Base-by-base conservation (phyloP, 192 early-diverging fungal genomes). In the Allomyces arbusculus region DNA sequence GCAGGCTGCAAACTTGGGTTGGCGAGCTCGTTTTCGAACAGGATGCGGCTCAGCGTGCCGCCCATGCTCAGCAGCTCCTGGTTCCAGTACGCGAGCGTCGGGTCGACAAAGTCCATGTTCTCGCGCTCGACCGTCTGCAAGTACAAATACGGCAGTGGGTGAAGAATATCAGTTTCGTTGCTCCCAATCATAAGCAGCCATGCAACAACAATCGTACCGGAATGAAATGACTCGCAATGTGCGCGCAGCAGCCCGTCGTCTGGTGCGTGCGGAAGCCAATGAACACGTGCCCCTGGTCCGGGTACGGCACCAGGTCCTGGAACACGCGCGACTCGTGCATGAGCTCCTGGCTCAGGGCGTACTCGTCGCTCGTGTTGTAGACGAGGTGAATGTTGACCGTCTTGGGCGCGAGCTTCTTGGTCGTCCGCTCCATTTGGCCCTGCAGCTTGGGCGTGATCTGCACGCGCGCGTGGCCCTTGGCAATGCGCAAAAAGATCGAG, bases 261-360 rank as follows among this genome's bases (percentile, higher is more conserved):
- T 95, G 92, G 64, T 89, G 85, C 4, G 92, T 95, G 0, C 89
- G 89, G 66, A 93, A 89, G 0, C 92, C 91, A 62, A 95, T 95
- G 68, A 91, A 91, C 12, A 93, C 80, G 16, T 82, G 76, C 8
- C 92, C 92, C 70, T 95, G 92, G 26, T 87, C 76, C 24, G 79
- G 80, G 40, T 76, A 81, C 1, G 88, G 85, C 9, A 94, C 72
- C 5, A 94, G 69, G 62, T 87, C 84, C 44, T 79, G 75, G 70
- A 94, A 94, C 19, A 94, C 80, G 23, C 71, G 64, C n/a, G 61
- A 67, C 23, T 63, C 58, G 72, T 76, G 58, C 75, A 78, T 7
- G 76, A 78, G 25, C 77, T 78, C 44, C 67, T 70, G 20, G 0
- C 84, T 85, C 20, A 81, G 82, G 44, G 88, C 86, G 66, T 87